Evolutionary conservation across 495 filamentous ascomycete genomes (phyloP).

Genomic region (Aspergillus cristatus): DNA sequence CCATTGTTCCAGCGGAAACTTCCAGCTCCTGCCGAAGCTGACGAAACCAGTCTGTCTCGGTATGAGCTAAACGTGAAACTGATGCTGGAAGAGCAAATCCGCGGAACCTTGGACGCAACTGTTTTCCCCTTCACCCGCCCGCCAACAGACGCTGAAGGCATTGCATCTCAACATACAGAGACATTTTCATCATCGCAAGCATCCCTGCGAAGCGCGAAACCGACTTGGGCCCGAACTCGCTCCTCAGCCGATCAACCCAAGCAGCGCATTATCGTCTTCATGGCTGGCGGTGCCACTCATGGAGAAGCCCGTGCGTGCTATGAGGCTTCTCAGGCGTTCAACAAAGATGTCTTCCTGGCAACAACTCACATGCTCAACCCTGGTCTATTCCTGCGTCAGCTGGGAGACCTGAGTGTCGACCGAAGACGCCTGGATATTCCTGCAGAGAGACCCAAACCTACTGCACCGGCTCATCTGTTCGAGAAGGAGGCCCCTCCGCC

Average conservation of each 20-base stretch:
- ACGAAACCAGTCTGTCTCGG: slow-evolving; percentile 45
- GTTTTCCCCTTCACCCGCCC: slow-evolving; percentile 78
- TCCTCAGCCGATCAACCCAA: slow-evolving; percentile 66
- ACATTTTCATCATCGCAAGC: slow-evolving; percentile 46
- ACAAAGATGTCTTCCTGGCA: slow-evolving; percentile 80
- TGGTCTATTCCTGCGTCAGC: slow-evolving; percentile 66
- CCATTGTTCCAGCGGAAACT: slow-evolving; percentile 61
- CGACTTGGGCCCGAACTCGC: slow-evolving; percentile 85
- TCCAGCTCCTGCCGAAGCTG: slow-evolving; percentile 29
- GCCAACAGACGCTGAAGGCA: slow-evolving; percentile 54
- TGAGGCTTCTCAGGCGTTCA: slow-evolving; percentile 61
- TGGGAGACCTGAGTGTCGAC: slow-evolving; percentile 68
- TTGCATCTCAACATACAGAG: slow-evolving; percentile 40
- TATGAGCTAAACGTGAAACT: slow-evolving; percentile 47
- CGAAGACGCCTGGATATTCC: slow-evolving; percentile 70
- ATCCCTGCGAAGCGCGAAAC: slow-evolving; percentile 80
- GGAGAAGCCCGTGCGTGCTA: slow-evolving; percentile 85
- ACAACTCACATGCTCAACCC: slow-evolving; percentile 88
- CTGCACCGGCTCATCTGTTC: slow-evolving; percentile 78
- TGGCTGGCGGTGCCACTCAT: slow-evolving; percentile 93
- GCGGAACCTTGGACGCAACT: slow-evolving; percentile 43
- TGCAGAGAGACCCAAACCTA: slow-evolving; percentile 66
- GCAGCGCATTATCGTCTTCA: slow-evolving; percentile 88
- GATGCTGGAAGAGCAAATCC: slow-evolving; percentile 62
- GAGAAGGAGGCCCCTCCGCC: slow-evolving; percentile 57